Evolutionary conservation across 495 filamentous ascomycete species (phyloP).

Genomic region (Cairneyella variabilis): DNA sequence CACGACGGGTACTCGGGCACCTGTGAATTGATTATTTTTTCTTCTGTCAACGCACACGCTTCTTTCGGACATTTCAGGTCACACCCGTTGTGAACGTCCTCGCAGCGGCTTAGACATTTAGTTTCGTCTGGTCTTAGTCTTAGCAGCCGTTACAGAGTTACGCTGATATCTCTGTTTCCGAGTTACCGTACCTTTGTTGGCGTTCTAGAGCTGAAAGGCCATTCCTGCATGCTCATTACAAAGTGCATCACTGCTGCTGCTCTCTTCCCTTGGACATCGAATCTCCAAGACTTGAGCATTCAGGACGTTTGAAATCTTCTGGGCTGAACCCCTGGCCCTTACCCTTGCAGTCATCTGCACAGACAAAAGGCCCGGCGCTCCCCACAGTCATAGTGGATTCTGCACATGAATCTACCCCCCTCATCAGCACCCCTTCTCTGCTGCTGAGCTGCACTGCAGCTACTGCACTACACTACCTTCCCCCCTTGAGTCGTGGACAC

Average conservation of each 20-base stretch:
- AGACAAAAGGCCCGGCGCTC: background rate
- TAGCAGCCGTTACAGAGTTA: background rate
- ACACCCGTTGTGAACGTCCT: too few species aligned
- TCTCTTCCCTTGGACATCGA: too few species aligned
- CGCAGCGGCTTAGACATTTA: background rate
- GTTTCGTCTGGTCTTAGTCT: constrained; percentile 9
- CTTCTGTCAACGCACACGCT: background rate
- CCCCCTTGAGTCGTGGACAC: too few species aligned
- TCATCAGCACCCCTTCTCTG: background rate
- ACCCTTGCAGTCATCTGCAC: background rate
- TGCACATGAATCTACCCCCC: background rate
- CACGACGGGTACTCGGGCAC: too few species aligned
- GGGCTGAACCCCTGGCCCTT: background rate
- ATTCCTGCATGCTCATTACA: too few species aligned
- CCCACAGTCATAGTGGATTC: background rate
- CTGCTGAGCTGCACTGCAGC: background rate
- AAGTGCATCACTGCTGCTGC: too few species aligned
- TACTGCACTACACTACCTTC: background rate
- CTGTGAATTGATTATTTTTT: too few species aligned
- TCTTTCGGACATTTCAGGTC: background rate
- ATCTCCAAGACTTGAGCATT: too few species aligned
- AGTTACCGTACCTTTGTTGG: too few species aligned
- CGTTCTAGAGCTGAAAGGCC: background rate
- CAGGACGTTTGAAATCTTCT: too few species aligned
- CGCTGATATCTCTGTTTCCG: background rate